Conservation (phyloP, 106 monocot genomes). For the Apostasia ramifera region DNA sequence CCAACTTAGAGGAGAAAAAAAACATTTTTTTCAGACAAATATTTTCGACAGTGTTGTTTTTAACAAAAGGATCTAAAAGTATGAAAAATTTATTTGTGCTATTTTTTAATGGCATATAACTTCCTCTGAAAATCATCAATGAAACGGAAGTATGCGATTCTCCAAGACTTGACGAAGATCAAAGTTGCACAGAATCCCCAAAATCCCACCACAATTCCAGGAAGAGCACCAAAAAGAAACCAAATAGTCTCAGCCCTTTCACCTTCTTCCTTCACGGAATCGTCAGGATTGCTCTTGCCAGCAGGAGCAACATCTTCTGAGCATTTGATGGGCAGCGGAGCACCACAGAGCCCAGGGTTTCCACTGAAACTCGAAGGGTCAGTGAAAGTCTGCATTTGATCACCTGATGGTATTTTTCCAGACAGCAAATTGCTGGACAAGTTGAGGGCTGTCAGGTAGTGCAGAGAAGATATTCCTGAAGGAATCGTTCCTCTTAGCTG, state of each 20-base stretch:
- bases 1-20: no score
- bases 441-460: conserved; percentile 7
- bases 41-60: no score
- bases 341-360: conserved; percentile 6
- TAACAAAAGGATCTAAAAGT: no score
- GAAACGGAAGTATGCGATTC: background rate
- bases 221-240: background rate
- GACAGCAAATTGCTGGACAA: conserved; percentile 5
- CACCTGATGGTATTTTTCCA: conserved; percentile 12
- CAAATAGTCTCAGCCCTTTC: background rate
- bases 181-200: background rate
- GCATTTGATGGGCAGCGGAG: background rate
- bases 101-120: no score
- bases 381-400: background rate
- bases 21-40: no score
- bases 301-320: background rate
- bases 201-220: conserved; percentile 2
- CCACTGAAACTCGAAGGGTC: conserved; percentile 3
- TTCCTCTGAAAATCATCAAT: background rate
- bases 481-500: conserved; percentile 7
- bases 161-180: background rate
- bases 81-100: no score
- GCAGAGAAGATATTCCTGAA: background rate
- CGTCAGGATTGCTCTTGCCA: background rate
- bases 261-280: background rate